Evolutionary conservation across 345 rosid genomes (phyloP), one percentile per base, ranked within the genome.

Genomic region (Trapa incisa): DNA sequence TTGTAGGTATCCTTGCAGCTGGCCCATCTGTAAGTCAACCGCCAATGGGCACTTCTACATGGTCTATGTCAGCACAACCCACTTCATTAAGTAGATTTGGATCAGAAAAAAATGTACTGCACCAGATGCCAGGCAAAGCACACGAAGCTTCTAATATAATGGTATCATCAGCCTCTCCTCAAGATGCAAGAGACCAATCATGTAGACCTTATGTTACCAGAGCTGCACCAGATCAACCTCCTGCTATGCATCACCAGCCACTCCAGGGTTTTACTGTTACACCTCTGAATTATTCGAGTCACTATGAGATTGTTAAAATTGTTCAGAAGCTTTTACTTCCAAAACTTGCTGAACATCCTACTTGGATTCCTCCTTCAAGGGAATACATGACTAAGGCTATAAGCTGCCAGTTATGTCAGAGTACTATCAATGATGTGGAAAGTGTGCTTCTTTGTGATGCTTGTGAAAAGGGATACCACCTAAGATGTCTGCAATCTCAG

Each of bases 301-400:
- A 88, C 80, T 69, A 48, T 66, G 95, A 86, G 74, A 87, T 91
- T 80, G 88, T 86, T 41, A 86, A 78, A 82, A 74, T 80, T 68
- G 78, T 94, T 78, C 88, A 88, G 68, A 86, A 83, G 78, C 29
- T 87, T 71, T 72, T 89, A 77, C 87, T 80, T 62, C 88, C 91
- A 61, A 75, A 69, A 77, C 80, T 75, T 79, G 87, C 88, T 10
- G 79, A 84, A 70, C 79, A 62, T 70, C 87, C 95, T 65, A 67
- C 91, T 15, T 94, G 97, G 99, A 84, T 75, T 79, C 95, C 89
- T 37, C 99, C 99, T 74, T 94, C 99, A 65, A 87, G 95, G 73
- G 97, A 87, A 65, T 94, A 87, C 76, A 89, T 94, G 96, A 81
- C 72, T 68, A 91, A 82, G 78, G 77, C 89, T 37, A 42, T 80